phyloP scores from a whole-genome alignment of 139 green algal genomes.

The Chlorokybus atmophyticus region DNA sequence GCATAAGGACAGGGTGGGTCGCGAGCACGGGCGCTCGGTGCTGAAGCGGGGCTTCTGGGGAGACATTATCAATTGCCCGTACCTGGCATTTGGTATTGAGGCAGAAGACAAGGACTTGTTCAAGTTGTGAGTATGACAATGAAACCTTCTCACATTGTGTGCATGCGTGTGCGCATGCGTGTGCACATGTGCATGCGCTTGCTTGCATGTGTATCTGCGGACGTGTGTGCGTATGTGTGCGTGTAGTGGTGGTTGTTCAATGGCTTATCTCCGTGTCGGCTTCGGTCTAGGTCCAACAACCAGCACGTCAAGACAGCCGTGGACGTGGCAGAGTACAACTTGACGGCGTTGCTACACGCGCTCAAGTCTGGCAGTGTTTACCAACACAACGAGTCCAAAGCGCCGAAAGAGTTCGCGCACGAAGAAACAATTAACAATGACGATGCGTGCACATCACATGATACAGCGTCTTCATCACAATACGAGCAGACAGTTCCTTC shows the following conservation, averaged over 20 bases:
- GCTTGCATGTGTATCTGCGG: neutral
- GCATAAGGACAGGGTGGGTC: neutral
- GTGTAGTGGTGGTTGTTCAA: neutral
- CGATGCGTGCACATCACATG: no score
- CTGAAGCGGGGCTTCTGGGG: slow-evolving; percentile 6
- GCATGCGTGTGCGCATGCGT: slow-evolving; percentile 28
- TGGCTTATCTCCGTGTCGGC: neutral
- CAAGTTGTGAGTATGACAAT: neutral
- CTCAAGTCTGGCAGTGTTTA: neutral
- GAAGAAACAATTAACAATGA: no score
- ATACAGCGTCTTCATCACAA: no score
- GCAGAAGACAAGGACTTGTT: neutral
- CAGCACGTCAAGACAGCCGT: neutral
- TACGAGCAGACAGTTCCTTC: no score
- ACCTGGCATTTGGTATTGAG: neutral
- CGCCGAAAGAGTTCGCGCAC: no score
- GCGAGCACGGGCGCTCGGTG: neutral
- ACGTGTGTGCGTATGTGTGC: neutral
- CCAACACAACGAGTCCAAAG: no score
- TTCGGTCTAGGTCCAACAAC: neutral
- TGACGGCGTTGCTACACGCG: neutral
- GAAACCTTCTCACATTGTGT: neutral
- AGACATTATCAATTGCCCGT: slow-evolving; percentile 12
- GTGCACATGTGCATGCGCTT: neutral
- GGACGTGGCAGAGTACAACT: neutral